Conservation (phyloP, 352 stramenopile genomes). For the Blastocystis sp. region DNA sequence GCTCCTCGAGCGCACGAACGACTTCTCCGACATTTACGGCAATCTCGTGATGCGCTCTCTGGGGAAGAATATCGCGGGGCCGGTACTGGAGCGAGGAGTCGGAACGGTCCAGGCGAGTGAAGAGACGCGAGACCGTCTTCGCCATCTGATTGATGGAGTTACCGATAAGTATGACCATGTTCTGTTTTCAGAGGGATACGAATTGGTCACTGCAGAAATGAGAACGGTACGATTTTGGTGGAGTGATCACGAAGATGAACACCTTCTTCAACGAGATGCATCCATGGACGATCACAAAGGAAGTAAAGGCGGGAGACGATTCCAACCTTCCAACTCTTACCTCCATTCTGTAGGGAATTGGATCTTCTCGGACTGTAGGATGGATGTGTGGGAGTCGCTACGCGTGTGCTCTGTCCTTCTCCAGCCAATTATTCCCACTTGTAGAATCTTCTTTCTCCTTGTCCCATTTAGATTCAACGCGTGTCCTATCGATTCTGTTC, state of each 20-base stretch:
- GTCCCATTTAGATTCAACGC: not conserved
- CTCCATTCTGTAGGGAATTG: not conserved
- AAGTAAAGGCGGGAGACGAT: not conserved
- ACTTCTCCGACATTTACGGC: constrained; percentile 77
- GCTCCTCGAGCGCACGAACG: constrained; percentile 74
- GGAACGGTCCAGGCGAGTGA: not conserved
- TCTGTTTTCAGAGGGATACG: not conserved
- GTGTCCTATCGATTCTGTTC: not conserved
- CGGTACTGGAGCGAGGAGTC: not conserved
- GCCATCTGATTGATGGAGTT: not conserved
- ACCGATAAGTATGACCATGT: not conserved
- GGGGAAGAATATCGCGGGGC: not conserved
- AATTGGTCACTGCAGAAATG: not conserved
- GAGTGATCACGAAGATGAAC: not conserved
- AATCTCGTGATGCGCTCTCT: constrained; percentile 65
- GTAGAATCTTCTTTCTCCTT: not conserved
- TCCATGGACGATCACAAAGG: constrained; percentile 37
- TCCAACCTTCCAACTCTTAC: not conserved
- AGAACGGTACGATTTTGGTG: not conserved
- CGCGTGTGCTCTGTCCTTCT: constrained; percentile 55
- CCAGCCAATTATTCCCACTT: constrained; percentile 58
- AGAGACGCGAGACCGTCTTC: not conserved
- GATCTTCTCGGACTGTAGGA: not conserved
- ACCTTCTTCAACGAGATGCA: constrained; percentile 40
- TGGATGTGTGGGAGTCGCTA: constrained; percentile 56